Conservation (phyloP, 345 rosid genomes). For the Eucalyptus sp. region DNA sequence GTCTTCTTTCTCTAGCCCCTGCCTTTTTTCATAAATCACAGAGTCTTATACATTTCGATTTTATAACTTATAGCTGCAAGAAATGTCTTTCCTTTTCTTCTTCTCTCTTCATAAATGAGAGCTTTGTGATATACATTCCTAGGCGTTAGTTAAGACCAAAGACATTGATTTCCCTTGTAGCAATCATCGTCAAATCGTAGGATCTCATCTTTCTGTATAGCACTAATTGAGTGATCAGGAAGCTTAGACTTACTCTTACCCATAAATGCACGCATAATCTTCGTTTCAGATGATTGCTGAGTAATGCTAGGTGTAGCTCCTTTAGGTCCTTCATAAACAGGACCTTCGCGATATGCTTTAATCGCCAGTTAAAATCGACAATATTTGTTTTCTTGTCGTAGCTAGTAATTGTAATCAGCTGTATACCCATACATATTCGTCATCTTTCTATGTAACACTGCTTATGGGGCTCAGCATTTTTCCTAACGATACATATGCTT, state of each 20-base stretch:
- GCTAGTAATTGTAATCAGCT: not conserved
- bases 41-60: not conserved
- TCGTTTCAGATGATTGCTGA: not conserved
- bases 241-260: not conserved
- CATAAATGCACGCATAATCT: fast-evolving
- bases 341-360: not conserved
- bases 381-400: no score
- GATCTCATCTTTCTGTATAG: not conserved
- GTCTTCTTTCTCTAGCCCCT: not conserved
- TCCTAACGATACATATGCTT: not conserved
- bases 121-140: not conserved
- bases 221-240: not conserved
- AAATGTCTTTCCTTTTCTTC: not conserved
- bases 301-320: not conserved
- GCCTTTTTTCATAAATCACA: not conserved
- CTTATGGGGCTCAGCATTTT: not conserved
- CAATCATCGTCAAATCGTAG: not conserved
- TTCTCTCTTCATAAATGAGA: not conserved
- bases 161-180: not conserved
- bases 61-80: not conserved
- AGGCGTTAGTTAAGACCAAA: not conserved
- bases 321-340: not conserved
- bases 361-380: not conserved
- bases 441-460: not conserved
- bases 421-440: not conserved